Base-by-base conservation (phyloP, 2,329 filamentous ascomycete species). In the Ustilaginoidea virens region DNA sequence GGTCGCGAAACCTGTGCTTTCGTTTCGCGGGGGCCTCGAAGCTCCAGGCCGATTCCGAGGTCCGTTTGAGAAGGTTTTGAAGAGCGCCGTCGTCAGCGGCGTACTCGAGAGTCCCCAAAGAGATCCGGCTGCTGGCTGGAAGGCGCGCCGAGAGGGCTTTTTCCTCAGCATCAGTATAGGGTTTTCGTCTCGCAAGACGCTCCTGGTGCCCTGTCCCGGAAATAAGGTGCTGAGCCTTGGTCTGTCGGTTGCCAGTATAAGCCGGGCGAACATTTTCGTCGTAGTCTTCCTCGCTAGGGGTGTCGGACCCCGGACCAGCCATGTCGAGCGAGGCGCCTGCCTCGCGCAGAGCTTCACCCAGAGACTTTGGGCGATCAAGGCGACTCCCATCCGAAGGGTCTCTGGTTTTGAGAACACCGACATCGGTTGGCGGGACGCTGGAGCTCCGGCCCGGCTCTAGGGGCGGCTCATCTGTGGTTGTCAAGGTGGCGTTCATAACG, bases 221-320 rank as follows among this genome's bases (percentile, higher is more conserved):
- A n/a, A n/a, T n/a, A n/a, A n/a, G n/a, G n/a, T n/a, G n/a, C n/a
- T n/a, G n/a, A n/a, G n/a, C n/a, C n/a, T n/a, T n/a, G n/a, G n/a
- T n/a, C 9, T 29, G 12, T 8, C 38, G 17, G 12, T 39, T 37
- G 28, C 32, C 10, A 3, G 33, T 36, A 13, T 44, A 39, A 2
- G 39, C 38, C 12, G 48, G 44, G 6, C 48, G 42, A 5, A 51
- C 26, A 21, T 48, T 51, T 11, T 56, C 51, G 18, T 62, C 57
- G 26, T 60, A 60, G 31, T 62, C 59, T 36, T 62, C 59, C 30
- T 60, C 59, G 21, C 57, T 62, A 2, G 56, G 45, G 10, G 51
- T 58, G 10, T 59, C 58, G 2, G 55, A 58, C 18, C 42, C 37
- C 34, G 39, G 19, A 2, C 29, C 27, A 2, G 31, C 14, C 7